phyloP scores from a whole-genome alignment of 2,329 filamentous ascomycete genomes.

The Scorias spongiosa region DNA sequence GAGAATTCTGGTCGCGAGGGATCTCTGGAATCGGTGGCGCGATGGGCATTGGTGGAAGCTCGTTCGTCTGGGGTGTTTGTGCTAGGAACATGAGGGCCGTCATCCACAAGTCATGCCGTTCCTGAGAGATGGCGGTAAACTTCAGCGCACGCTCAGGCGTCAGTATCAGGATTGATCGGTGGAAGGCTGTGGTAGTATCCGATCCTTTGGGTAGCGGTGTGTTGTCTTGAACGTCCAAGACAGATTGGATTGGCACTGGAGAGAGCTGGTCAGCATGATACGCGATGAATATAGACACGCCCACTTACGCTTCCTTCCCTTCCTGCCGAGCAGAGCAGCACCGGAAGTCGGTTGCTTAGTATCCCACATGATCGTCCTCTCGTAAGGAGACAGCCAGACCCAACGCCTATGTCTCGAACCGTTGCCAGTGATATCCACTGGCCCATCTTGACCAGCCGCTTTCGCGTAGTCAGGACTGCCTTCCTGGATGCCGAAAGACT shows the following conservation, averaged over 20 bases:
- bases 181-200: conserved; percentile 41
- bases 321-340: conserved; percentile 80
- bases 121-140: conserved; percentile 70
- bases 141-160: conserved; percentile 89
- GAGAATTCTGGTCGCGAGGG: conserved; percentile 7
- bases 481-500: conserved; percentile 73
- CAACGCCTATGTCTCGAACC: conserved; percentile 78
- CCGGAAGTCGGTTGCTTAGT: conserved; percentile 89
- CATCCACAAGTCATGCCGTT: conserved; percentile 89
- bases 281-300: conserved; percentile 2
- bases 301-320: conserved; percentile 77
- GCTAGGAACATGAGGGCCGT: conserved; percentile 89
- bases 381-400: conserved; percentile 97
- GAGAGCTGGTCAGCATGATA: conserved; percentile 16
- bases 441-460: conserved; percentile 40
- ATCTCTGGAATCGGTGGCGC: conserved; percentile 19
- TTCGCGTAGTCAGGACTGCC: conserved; percentile 35
- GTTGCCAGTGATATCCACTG: conserved; percentile 49
- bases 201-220: conserved; percentile 60
- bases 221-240: conserved; percentile 91
- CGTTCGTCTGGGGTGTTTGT: conserved; percentile 47
- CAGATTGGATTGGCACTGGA: conserved; percentile 82
- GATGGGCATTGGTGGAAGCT: conserved; percentile 12
- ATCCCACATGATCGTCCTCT: conserved; percentile 93
- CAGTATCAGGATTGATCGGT: conserved; percentile 85